Conservation (phyloP, 768 basidiomycete species). For the Lactifluus subvellereus region DNA sequence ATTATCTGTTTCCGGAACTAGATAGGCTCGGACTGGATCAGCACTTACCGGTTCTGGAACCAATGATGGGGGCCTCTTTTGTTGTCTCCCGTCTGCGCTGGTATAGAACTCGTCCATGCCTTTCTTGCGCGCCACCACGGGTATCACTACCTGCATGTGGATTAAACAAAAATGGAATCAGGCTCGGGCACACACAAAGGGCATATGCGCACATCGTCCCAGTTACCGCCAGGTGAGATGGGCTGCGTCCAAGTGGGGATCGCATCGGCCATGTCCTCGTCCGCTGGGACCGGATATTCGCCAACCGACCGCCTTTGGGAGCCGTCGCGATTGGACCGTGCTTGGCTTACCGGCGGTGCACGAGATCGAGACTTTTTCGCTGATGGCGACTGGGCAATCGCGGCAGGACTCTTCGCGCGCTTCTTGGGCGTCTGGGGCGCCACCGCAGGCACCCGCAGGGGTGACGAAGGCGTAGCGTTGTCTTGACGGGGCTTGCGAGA, state of each 20-base stretch:
- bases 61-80: constrained; percentile 37
- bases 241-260: constrained; percentile 83
- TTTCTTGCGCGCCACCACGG: constrained; percentile 78
- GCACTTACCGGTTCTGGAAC: constrained; percentile 53
- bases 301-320: constrained; percentile 54
- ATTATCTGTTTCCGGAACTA: neutral
- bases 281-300: constrained; percentile 57
- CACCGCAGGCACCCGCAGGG: constrained; percentile 12
- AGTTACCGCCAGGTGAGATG: constrained; percentile 59
- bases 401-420: constrained; percentile 43
- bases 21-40: neutral
- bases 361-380: constrained; percentile 37
- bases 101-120: constrained; percentile 69
- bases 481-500: constrained; percentile 20
- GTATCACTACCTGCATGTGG: constrained; percentile 61
- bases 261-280: constrained; percentile 59
- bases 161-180: neutral
- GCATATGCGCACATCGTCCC: constrained; percentile 65
- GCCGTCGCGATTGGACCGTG: constrained; percentile 33
- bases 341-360: constrained; percentile 34
- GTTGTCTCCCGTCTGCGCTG: constrained; percentile 60
- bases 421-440: constrained; percentile 33
- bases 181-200: constrained; percentile 16
- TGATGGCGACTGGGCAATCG: constrained; percentile 33
- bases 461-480: constrained; percentile 17